phyloP scores from a whole-genome alignment of 2,329 filamentous ascomycete species.

The Coniochaeta prunicola region DNA sequence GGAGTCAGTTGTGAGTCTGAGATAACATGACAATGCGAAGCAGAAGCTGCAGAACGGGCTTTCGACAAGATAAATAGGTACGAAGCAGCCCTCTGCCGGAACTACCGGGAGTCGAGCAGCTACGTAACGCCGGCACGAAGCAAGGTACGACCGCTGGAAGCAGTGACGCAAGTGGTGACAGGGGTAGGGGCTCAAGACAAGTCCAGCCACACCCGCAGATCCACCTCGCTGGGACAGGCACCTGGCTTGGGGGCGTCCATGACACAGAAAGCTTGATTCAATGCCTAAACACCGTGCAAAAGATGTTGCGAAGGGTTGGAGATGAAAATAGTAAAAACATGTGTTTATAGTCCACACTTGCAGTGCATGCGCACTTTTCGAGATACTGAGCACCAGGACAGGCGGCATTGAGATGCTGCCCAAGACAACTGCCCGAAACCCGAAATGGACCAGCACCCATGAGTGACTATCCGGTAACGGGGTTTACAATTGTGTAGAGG shows the following conservation, averaged over 20 bases:
- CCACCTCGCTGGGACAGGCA: neutral
- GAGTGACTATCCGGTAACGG: neutral
- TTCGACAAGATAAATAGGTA: constrained; percentile 1
- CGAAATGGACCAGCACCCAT: neutral
- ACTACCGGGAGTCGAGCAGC: neutral
- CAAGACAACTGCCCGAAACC: too few species aligned
- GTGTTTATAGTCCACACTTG: neutral
- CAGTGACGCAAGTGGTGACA: constrained; percentile 2
- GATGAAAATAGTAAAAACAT: neutral
- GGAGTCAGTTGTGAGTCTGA: neutral
- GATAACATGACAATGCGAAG: neutral
- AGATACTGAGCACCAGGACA: neutral
- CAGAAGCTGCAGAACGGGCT: neutral
- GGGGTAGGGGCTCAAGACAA: neutral
- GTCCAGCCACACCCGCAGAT: neutral
- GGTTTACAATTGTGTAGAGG: neutral
- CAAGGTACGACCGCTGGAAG: neutral
- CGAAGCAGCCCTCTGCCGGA: neutral
- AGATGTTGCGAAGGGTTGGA: neutral
- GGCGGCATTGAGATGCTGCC: neutral
- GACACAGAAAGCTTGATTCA: neutral
- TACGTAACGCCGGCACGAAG: neutral
- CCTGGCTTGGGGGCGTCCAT: neutral
- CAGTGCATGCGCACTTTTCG: neutral
- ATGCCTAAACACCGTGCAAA: neutral